Conservation (phyloP, 2,329 filamentous ascomycete genomes). For the Fusarium acutatum region DNA sequence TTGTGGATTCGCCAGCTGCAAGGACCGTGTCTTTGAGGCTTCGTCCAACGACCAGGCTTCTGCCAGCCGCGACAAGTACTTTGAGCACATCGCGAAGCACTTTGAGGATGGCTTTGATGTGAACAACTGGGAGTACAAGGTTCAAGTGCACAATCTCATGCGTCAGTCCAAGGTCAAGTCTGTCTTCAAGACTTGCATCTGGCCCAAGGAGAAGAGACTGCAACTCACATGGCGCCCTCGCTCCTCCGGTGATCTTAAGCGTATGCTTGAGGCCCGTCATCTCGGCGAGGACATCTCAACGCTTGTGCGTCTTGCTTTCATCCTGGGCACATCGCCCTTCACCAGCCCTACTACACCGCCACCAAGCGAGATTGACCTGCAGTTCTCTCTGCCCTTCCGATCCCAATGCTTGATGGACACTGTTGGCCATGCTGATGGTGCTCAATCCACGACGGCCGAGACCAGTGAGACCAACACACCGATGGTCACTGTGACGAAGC, state of each 20-base stretch:
- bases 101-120: constrained; percentile 55
- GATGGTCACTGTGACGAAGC: constrained; percentile 39
- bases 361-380: constrained; percentile 50
- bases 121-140: constrained; percentile 54
- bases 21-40: constrained; percentile 54
- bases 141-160: constrained; percentile 55
- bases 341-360: constrained; percentile 48
- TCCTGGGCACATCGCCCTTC: constrained; percentile 53
- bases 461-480: constrained; percentile 38
- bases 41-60: constrained; percentile 48
- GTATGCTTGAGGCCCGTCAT: constrained; percentile 56
- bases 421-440: constrained; percentile 40
- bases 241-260: constrained; percentile 54
- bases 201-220: constrained; percentile 54
- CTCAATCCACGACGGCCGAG: constrained; percentile 41
- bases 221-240: constrained; percentile 52
- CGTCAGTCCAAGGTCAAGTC: constrained; percentile 54
- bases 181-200: constrained; percentile 56
- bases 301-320: constrained; percentile 55
- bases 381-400: constrained; percentile 50
- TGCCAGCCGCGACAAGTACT: constrained; percentile 53
- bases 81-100: constrained; percentile 58
- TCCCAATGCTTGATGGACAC: constrained; percentile 49
- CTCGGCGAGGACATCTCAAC: constrained; percentile 52
- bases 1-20: constrained; percentile 54